phyloP scores from a whole-genome alignment of 805 yeast genomes.

The Candida loeiensis region DNA sequence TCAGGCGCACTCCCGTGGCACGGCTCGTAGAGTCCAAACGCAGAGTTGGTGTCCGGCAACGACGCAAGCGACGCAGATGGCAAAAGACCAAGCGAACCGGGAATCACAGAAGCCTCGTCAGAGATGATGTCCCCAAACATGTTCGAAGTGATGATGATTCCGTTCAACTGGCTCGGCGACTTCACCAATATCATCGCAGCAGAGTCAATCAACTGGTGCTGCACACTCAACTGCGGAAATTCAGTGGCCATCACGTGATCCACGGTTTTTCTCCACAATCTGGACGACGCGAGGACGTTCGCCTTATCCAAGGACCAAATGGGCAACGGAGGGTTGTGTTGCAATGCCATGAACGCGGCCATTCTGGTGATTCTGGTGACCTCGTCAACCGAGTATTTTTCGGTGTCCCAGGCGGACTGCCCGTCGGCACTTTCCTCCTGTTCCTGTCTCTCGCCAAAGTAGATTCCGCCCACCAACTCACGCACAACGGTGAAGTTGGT shows the following conservation, averaged over 20 bases:
- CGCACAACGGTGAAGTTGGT: slow-evolving; percentile 92
- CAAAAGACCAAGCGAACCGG: slow-evolving; percentile 92
- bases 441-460: slow-evolving; percentile 93
- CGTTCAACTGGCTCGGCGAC: slow-evolving; percentile 86
- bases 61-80: slow-evolving; percentile 97
- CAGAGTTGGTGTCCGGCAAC: slow-evolving; percentile 90
- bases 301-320: slow-evolving; percentile 97
- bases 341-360: slow-evolving; percentile 97
- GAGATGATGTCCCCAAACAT: slow-evolving; percentile 98
- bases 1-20: slow-evolving; percentile 99
- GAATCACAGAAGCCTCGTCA: slow-evolving; percentile 97
- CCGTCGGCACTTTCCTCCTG: slow-evolving; percentile 64
- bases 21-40: slow-evolving; percentile 96
- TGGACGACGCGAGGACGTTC: slow-evolving; percentile 91
- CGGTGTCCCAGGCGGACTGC: slow-evolving; percentile 91
- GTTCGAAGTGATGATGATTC: slow-evolving; percentile 87
- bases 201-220: slow-evolving; percentile 96
- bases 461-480: slow-evolving; percentile 96
- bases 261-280: slow-evolving; percentile 95
- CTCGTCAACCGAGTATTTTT: slow-evolving; percentile 85
- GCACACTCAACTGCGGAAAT: slow-evolving; percentile 82
- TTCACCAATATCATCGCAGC: slow-evolving; percentile 98
- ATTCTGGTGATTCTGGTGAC: slow-evolving; percentile 94
- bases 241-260: slow-evolving; percentile 79
- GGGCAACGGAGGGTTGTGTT: slow-evolving; percentile 89